Conservation (phyloP, 371 early-diverging fungal species). For the Circinella umbellata region DNA sequence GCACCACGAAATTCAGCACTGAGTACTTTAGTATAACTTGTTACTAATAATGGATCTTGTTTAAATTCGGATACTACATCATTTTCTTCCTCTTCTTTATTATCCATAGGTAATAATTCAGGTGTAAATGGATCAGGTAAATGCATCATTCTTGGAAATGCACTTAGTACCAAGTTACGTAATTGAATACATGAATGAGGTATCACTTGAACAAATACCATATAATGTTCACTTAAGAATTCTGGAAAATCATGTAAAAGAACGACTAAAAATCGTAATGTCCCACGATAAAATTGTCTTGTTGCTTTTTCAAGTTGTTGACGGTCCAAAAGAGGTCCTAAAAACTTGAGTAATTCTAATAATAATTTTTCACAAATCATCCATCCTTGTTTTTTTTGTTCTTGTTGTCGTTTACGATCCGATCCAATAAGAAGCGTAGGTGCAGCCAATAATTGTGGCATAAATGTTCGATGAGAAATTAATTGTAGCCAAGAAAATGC, state of each 20-base stretch:
- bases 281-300: conserved; percentile 86
- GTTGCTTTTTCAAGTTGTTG: conserved; percentile 66
- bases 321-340: conserved; percentile 78
- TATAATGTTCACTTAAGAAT: conserved; percentile 91
- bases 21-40: conserved; percentile 20
- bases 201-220: conserved; percentile 88
- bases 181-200: conserved; percentile 93
- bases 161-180: conserved; percentile 91
- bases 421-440: neutral
- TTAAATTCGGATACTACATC: conserved; percentile 69
- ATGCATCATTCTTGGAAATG: conserved; percentile 93
- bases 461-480: conserved; percentile 88
- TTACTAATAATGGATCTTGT: conserved; percentile 30
- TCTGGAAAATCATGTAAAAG: conserved; percentile 97
- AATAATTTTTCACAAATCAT: conserved; percentile 82
- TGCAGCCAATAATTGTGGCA: conserved; percentile 72
- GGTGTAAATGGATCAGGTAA: conserved; percentile 96
- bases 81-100: conserved; percentile 11
- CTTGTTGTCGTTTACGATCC: conserved; percentile 29
- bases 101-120: conserved; percentile 88
- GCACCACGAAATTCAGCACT: conserved; percentile 12
- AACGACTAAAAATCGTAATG: conserved; percentile 87
- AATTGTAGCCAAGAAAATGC: conserved; percentile 95
- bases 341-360: conserved; percentile 78
- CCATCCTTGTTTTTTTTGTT: conserved; percentile 66